Conservation (phyloP, 108 stramenopile species). For the Fistulifera solaris region DNA sequence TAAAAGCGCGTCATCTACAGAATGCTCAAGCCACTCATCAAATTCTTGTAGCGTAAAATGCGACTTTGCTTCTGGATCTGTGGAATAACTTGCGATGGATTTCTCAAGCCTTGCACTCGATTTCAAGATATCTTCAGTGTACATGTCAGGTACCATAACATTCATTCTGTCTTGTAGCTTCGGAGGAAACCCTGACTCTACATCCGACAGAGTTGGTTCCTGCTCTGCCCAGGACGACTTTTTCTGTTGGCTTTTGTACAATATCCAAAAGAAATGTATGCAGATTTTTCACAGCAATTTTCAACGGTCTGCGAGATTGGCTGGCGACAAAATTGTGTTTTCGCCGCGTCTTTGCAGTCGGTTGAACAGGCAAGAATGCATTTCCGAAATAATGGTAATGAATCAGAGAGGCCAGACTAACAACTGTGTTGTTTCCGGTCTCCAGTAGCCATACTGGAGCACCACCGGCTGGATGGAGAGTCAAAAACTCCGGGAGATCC, state of each 20-base stretch:
- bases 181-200: no score
- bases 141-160: no score
- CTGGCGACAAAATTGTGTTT: background rate
- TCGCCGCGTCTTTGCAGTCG: no score
- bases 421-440: constrained; percentile 39
- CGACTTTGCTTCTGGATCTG: constrained; percentile 1
- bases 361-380: constrained; percentile 21
- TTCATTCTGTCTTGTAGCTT: no score
- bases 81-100: no score
- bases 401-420: constrained; percentile 49
- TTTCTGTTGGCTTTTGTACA: background rate
- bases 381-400: constrained; percentile 65
- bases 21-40: constrained; percentile 25
- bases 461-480: constrained; percentile 67
- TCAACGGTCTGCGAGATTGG: background rate
- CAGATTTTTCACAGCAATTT: background rate
- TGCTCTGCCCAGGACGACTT: background rate
- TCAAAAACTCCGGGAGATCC: constrained; percentile 32
- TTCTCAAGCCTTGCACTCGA: no score
- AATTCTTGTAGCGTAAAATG: constrained; percentile 15
- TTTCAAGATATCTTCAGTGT: no score
- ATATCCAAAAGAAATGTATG: no score
- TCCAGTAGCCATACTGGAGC: constrained; percentile 70
- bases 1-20: constrained; percentile 51
- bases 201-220: background rate